phyloP scores from a whole-genome alignment of 129 eudicot genomes.

The Dittrichia graveolens region DNA sequence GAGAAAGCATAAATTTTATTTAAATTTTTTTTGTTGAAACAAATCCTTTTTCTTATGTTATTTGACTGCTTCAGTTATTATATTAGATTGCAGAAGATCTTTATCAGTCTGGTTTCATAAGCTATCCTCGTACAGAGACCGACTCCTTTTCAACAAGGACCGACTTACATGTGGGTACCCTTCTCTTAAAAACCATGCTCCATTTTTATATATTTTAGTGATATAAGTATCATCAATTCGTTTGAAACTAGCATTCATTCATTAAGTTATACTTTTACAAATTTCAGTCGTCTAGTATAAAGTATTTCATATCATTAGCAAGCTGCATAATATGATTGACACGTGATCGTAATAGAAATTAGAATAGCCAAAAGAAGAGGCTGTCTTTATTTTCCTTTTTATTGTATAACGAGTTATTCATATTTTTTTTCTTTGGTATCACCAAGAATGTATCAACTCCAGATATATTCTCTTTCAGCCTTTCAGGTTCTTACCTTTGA shows the following conservation, averaged over 20 bases:
- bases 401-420: background rate
- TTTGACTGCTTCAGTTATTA: slow-evolving; percentile 9
- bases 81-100: slow-evolving; percentile 95
- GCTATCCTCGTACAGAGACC: slow-evolving; percentile 99
- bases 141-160: slow-evolving; percentile 71
- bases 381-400: background rate
- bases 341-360: background rate
- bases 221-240: background rate
- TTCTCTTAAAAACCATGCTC: background rate
- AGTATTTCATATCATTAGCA: background rate
- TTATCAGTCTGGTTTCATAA: slow-evolving; percentile 92
- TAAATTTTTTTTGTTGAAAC: background rate
- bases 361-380: background rate
- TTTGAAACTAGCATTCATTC: background rate
- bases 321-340: slow-evolving; percentile 9
- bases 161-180: slow-evolving; percentile 65
- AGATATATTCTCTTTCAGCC: background rate
- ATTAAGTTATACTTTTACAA: slow-evolving; percentile 6
- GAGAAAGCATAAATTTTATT: background rate
- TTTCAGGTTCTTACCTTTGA: background rate
- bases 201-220: background rate
- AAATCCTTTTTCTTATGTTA: background rate
- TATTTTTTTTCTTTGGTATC: background rate
- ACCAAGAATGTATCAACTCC: background rate
- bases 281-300: background rate